Conservation (phyloP, 352 stramenopile genomes). For the Pythium guiyangense region DNA sequence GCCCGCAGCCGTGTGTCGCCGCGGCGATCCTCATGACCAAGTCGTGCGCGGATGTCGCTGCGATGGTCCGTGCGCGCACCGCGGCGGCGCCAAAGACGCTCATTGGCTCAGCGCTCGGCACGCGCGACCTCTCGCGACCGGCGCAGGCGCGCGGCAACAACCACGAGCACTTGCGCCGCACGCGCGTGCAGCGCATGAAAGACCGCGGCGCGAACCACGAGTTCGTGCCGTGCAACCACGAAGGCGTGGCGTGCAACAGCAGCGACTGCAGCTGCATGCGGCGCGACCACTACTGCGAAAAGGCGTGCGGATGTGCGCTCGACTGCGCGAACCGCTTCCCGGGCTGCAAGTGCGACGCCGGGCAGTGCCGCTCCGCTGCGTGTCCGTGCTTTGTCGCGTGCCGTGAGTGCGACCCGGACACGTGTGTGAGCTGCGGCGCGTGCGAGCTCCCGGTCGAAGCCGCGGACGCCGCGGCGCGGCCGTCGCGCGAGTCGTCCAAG, state of each 20-base stretch:
- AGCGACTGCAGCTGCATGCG: constrained; percentile 73
- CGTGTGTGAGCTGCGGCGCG: constrained; percentile 60
- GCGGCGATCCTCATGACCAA: constrained; percentile 32
- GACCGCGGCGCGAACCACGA: constrained; percentile 74
- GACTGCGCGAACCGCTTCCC: constrained; percentile 79
- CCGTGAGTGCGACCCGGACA: constrained; percentile 70
- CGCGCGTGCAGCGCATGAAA: constrained; percentile 75
- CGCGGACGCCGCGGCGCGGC: constrained; percentile 21
- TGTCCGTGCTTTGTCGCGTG: constrained; percentile 71
- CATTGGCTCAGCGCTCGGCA: not conserved
- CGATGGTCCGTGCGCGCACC: constrained; percentile 6
- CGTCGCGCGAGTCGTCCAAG: constrained; percentile 28
- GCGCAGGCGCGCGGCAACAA: constrained; percentile 51
- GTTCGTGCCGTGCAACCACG: constrained; percentile 65
- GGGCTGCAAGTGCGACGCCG: constrained; percentile 55
- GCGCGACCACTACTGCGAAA: constrained; percentile 79
- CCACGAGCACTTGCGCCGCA: constrained; percentile 62
- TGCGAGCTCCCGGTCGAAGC: constrained; percentile 54
- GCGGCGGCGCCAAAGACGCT: not conserved
- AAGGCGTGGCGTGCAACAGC: constrained; percentile 45
- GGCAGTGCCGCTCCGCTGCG: constrained; percentile 45
- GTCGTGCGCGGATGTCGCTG: constrained; percentile 35
- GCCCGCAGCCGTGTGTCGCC: constrained; percentile 36
- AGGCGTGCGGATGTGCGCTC: constrained; percentile 46
- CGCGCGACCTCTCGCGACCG: constrained; percentile 18